Evolutionary conservation across 2,329 filamentous ascomycete genomes (phyloP).

Genomic region (Stachybotrys echinatus): DNA sequence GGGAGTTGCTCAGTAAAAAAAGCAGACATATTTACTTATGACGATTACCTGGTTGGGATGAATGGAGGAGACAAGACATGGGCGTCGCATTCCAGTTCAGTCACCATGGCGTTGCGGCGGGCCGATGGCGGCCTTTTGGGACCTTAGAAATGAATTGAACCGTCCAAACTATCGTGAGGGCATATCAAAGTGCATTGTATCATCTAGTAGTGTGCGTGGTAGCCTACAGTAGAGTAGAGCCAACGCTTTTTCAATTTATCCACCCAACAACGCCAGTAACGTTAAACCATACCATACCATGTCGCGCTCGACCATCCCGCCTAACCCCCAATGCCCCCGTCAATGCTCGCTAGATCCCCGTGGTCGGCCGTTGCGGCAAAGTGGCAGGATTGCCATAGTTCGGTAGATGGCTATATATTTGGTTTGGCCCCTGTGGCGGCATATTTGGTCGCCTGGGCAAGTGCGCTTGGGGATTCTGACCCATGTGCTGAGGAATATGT

Average conservation of each 20-base stretch:
- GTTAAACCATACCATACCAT: conserved; percentile 25
- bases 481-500: conserved; percentile 35
- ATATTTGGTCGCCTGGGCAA: conserved; percentile 41
- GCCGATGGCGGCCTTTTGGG: conserved; percentile 23
- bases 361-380: conserved; percentile 53
- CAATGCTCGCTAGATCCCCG: conserved; percentile 36
- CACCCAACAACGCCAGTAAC: conserved; percentile 34
- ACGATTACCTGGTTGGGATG: conserved; percentile 15
- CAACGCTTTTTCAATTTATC: conserved; percentile 25
- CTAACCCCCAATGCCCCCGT: background rate
- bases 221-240: conserved; percentile 18
- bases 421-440: conserved; percentile 35
- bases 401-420: conserved; percentile 47
- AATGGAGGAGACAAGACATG: conserved; percentile 17
- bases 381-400: conserved; percentile 56
- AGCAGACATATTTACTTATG: background rate
- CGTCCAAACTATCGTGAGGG: conserved; percentile 15
- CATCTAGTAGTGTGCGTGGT: conserved; percentile 19
- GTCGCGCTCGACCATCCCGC: conserved; percentile 24
- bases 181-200: conserved; percentile 20
- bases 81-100: conserved; percentile 25
- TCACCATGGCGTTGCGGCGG: conserved; percentile 33
- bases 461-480: conserved; percentile 35
- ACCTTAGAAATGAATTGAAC: conserved; percentile 29
- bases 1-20: conserved; percentile 3